Evolutionary conservation across 352 stramenopile species (phyloP).

Genomic region (Phytophthora vignae): DNA sequence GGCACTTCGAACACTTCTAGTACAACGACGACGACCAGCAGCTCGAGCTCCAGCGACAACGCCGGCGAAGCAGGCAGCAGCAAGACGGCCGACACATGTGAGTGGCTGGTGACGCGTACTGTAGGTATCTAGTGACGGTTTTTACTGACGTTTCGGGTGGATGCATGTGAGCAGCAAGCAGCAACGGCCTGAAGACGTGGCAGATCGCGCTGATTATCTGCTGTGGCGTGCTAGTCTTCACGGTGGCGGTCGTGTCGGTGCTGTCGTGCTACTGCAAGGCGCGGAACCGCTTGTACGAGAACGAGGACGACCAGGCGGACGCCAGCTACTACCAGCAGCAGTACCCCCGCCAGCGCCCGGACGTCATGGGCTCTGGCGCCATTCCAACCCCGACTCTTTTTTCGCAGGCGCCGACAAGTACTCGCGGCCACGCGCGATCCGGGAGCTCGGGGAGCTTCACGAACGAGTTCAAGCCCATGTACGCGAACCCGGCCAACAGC

Average conservation of each 20-base stretch:
- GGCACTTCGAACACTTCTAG: not conserved
- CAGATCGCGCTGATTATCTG: conserved; percentile 71
- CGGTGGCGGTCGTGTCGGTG: conserved; percentile 55
- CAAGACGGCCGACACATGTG: conserved; percentile 12
- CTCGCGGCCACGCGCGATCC: conserved; percentile 16
- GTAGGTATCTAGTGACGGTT: not conserved
- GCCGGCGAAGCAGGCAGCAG: conserved; percentile 24
- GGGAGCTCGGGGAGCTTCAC: conserved; percentile 31
- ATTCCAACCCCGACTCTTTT: conserved; percentile 28
- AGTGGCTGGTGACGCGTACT: conserved; percentile 4
- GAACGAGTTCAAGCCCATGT: conserved; percentile 41
- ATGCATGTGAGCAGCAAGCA: conserved; percentile 19
- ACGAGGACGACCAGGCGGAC: conserved; percentile 54
- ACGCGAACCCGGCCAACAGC: conserved; percentile 38
- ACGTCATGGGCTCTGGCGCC: conserved; percentile 17
- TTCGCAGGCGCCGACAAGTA: conserved; percentile 12
- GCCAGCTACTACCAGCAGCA: conserved; percentile 53
- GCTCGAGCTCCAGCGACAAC: conserved; percentile 20
- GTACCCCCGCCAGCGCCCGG: conserved; percentile 20
- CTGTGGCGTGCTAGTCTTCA: conserved; percentile 58
- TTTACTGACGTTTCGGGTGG: conserved; percentile 7
- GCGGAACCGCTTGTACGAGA: conserved; percentile 55
- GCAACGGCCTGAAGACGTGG: conserved; percentile 50
- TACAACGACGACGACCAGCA: conserved; percentile 12
- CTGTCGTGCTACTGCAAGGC: conserved; percentile 71